These are phyloP conservation scores for Staphylotrichum longicolle DNA, from an alignment of 495 filamentous ascomycete species.

Conservation along the genomic window DNA sequence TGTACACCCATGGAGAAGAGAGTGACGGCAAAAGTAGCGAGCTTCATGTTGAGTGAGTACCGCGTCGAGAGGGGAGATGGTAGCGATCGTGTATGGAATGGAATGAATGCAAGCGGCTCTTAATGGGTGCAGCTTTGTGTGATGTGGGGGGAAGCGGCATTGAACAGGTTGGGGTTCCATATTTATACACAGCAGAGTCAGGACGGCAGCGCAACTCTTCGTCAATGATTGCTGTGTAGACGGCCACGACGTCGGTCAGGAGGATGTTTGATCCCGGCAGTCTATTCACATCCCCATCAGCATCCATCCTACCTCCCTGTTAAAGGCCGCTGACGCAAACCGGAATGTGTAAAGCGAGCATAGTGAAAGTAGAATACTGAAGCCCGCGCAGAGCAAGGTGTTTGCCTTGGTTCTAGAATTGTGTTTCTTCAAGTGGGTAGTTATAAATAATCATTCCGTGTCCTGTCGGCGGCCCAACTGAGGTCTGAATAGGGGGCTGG, in stretches of 20 bases:
- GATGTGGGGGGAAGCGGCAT: not conserved
- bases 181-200: constrained; percentile 1
- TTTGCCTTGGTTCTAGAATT: not conserved
- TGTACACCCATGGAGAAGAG: constrained; percentile 2
- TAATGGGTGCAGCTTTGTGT: not conserved
- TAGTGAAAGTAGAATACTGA: not conserved
- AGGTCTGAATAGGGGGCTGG: not conserved
- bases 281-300: not conserved
- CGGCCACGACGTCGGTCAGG: too few species aligned
- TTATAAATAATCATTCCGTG: not conserved
- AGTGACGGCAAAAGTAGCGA: not conserved
- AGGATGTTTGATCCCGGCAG: not conserved
- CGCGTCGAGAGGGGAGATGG: not conserved
- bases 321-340: not conserved
- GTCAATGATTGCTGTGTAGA: not conserved
- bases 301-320: not conserved
- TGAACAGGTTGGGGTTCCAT: not conserved
- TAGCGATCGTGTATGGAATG: not conserved
- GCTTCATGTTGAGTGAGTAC: constrained; percentile 3
- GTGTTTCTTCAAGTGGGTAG: not conserved
- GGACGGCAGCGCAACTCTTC: not conserved
- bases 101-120: not conserved
- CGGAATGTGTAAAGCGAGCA: not conserved
- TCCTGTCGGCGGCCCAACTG: not conserved
- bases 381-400: not conserved